These are phyloP conservation scores for Paralagenidium karlingii DNA, from an alignment of 352 stramenopile genomes.

Conservation along the genomic window DNA sequence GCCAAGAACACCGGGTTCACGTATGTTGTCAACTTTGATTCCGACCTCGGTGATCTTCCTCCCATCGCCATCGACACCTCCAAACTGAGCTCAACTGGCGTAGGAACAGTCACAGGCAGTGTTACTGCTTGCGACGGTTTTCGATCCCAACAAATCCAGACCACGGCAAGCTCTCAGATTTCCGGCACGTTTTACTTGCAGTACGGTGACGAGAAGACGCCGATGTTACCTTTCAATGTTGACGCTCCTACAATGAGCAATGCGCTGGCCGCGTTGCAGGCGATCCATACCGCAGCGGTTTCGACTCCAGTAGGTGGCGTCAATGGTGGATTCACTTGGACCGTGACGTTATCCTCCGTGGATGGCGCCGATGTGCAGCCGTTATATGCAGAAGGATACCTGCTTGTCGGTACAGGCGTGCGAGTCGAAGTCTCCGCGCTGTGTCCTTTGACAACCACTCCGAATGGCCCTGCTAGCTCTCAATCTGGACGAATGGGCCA, in stretches of 20 bases:
- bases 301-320: conserved; percentile 7
- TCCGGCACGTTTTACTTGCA: conserved; percentile 78
- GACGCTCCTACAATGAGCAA: conserved; percentile 24
- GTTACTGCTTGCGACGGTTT: conserved; percentile 81
- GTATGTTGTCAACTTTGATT: conserved; percentile 63
- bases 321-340: conserved; percentile 64
- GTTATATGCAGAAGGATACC: conserved; percentile 75
- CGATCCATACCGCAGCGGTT: conserved; percentile 67
- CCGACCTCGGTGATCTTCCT: conserved; percentile 56
- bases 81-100: conserved; percentile 18
- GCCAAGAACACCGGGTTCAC: conserved; percentile 30
- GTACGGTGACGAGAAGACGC: conserved; percentile 57
- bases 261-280: conserved; percentile 55
- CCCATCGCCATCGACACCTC: conserved; percentile 36
- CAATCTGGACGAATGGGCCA: conserved; percentile 45
- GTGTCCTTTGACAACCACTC: conserved; percentile 28
- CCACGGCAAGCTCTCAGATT: conserved; percentile 27
- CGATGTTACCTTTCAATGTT: conserved; percentile 58
- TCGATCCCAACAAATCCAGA: conserved; percentile 63
- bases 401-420: conserved; percentile 32
- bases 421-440: conserved; percentile 20
- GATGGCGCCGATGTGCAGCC: conserved; percentile 26
- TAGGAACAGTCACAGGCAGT: conserved; percentile 14
- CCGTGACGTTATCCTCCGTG: conserved; percentile 74
- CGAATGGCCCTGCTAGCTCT: conserved; percentile 16